Conservation (phyloP, 495 filamentous ascomycete species). For the Penicillium lividum region DNA sequence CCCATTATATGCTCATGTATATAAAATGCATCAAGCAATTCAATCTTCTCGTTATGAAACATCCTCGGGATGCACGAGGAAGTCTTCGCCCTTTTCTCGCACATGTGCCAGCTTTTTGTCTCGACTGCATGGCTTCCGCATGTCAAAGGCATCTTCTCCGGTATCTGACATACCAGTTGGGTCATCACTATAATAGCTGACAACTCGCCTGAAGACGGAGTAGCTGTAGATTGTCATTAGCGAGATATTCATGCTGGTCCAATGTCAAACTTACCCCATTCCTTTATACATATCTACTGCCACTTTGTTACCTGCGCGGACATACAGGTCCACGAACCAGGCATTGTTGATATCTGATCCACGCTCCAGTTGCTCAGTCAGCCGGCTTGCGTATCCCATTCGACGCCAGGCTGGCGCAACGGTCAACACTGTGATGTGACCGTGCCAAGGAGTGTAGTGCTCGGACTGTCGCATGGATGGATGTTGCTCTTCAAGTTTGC, state of each 20-base stretch:
- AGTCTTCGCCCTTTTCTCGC: slow-evolving; percentile 78
- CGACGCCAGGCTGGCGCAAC: slow-evolving; percentile 85
- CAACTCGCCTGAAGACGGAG: slow-evolving; percentile 81
- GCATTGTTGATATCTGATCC: slow-evolving; percentile 76
- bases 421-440: slow-evolving; percentile 94
- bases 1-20: background rate
- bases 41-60: slow-evolving; percentile 52
- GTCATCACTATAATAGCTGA: slow-evolving; percentile 89
- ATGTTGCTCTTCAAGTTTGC: slow-evolving; percentile 89
- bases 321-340: slow-evolving; percentile 96
- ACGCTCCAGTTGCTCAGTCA: slow-evolving; percentile 77
- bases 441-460: slow-evolving; percentile 95
- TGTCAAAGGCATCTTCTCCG: slow-evolving; percentile 90
- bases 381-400: slow-evolving; percentile 76
- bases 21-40: background rate
- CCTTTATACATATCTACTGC: slow-evolving; percentile 86
- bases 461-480: slow-evolving; percentile 65
- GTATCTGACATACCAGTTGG: slow-evolving; percentile 53
- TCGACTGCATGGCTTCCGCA: slow-evolving; percentile 87
- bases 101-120: slow-evolving; percentile 78
- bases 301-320: slow-evolving; percentile 81
- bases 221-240: slow-evolving; percentile 41
- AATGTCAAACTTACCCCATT: slow-evolving; percentile 65
- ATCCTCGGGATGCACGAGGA: slow-evolving; percentile 77
- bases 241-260: no score